phyloP scores from a whole-genome alignment of 176 grass and related monocot genomes.

The Thalia dealbata region DNA sequence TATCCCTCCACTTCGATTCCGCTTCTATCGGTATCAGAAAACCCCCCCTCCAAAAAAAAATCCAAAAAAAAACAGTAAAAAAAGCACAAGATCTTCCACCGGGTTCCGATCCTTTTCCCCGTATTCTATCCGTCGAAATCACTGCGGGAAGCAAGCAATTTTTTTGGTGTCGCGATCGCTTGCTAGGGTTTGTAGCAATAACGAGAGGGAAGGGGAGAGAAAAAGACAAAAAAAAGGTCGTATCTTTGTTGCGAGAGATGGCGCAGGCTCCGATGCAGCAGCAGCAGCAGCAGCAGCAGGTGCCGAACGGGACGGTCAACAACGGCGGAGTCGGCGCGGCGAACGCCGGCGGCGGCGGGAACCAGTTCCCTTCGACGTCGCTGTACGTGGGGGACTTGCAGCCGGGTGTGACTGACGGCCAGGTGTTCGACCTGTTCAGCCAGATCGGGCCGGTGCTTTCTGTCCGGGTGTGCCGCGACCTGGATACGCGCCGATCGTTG shows the following conservation, averaged over 20 bases:
- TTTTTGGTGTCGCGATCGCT: neutral
- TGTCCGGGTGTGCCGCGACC: conserved; percentile 81
- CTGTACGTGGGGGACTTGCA: conserved; percentile 97
- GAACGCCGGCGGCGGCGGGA: conserved; percentile 16
- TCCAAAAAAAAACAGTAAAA: neutral
- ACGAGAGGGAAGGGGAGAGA: neutral
- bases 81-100: neutral
- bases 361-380: conserved; percentile 43
- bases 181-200: neutral
- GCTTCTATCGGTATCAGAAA: conserved; percentile 3
- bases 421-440: conserved; percentile 79
- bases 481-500: conserved; percentile 57
- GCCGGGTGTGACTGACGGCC: conserved; percentile 42
- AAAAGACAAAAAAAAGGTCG: neutral
- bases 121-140: neutral
- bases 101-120: neutral
- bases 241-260: conserved; percentile 13
- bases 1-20: neutral
- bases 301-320: conserved; percentile 11
- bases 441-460: conserved; percentile 67
- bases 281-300: neutral
- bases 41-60: neutral
- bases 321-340: conserved; percentile 2
- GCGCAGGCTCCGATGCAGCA: conserved; percentile 24
- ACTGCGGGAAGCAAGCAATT: neutral